Conservation (phyloP, 2,329 filamentous ascomycete species). For the Aspergillus proliferans region DNA sequence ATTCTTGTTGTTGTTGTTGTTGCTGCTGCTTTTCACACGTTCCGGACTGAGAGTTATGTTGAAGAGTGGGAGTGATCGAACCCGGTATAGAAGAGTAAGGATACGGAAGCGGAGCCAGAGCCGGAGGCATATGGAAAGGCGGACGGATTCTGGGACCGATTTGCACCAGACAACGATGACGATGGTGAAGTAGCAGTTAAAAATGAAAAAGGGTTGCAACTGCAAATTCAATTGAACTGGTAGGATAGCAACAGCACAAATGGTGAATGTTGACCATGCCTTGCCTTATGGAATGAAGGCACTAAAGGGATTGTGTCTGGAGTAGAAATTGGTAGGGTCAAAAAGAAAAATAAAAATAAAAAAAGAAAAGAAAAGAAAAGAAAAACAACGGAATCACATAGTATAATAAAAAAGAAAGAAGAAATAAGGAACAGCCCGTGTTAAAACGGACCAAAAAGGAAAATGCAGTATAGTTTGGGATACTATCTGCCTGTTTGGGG, state of each 20-base stretch:
- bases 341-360: neutral
- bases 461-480: neutral
- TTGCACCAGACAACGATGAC: too few relatives aligned
- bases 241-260: slow-evolving; percentile 18
- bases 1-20: neutral
- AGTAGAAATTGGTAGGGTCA: neutral
- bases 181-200: neutral
- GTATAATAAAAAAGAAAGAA: slow-evolving; percentile 1
- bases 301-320: slow-evolving; percentile 32
- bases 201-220: neutral
- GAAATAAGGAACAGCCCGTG: neutral
- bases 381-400: slow-evolving; percentile 38
- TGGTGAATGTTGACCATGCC: slow-evolving; percentile 22
- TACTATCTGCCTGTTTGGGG: neutral
- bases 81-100: slow-evolving; percentile 17
- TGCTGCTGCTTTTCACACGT: slow-evolving; percentile 8
- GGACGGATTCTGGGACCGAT: neutral
- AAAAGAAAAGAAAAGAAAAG: slow-evolving; percentile 18
- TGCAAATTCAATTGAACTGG: slow-evolving; percentile 4
- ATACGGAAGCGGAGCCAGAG: slow-evolving; percentile 20
- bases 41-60: slow-evolving; percentile 10
- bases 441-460: neutral
- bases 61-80: slow-evolving; percentile 21
- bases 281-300: slow-evolving; percentile 26
- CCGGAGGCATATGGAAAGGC: slow-evolving; percentile 29